These are phyloP conservation scores for Pseudozyma hubeiensis DNA, from an alignment of 1,284 basidiomycete genomes.

Conservation along the genomic window DNA sequence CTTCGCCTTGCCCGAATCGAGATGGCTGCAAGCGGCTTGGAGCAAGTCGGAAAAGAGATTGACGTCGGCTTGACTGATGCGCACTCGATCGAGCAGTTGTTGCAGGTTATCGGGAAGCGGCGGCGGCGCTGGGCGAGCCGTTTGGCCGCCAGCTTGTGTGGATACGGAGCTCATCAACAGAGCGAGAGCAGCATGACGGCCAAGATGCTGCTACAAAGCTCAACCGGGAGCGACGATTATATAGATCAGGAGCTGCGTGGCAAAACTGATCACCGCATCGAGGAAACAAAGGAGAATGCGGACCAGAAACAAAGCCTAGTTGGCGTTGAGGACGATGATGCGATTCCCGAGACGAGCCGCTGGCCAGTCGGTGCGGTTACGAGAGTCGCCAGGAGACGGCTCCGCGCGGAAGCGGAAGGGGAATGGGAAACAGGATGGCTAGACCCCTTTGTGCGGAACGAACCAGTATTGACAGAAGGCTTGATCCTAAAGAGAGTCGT, in stretches of 20 bases:
- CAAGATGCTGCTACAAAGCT: background rate
- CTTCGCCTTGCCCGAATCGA: conserved; percentile 37
- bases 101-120: conserved; percentile 24
- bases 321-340: too few species aligned
- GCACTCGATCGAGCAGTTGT: conserved; percentile 25
- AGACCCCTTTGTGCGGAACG: too few species aligned
- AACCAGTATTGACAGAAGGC: too few species aligned
- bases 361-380: too few species aligned
- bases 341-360: too few species aligned
- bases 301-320: too few species aligned
- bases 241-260: background rate
- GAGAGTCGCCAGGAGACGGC: too few species aligned
- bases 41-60: conserved; percentile 44
- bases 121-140: conserved; percentile 25
- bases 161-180: conserved; percentile 12
- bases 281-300: too few species aligned
- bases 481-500: too few species aligned
- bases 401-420: too few species aligned
- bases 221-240: background rate
- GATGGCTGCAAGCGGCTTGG: conserved; percentile 37
- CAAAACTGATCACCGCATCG: too few species aligned
- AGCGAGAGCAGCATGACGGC: conserved; percentile 10
- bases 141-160: conserved; percentile 8
- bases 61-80: conserved; percentile 29
- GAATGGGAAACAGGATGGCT: too few species aligned